Conservation (phyloP, 495 filamentous ascomycete species). For the Penicillium canescens region DNA sequence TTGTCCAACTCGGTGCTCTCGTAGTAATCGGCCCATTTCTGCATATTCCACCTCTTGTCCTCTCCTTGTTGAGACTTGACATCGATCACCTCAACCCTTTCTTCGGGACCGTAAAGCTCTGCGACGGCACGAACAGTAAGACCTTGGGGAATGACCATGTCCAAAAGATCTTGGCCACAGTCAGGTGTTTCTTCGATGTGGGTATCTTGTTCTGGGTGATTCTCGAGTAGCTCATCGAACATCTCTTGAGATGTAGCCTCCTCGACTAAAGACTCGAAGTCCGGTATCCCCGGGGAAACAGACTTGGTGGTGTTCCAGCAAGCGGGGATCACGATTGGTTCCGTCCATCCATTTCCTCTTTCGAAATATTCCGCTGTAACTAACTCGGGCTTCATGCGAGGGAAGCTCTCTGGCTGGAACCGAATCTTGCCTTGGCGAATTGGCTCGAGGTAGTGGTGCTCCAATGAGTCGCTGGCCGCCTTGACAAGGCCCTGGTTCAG, state of each 20-base stretch:
- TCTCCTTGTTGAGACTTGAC: conserved; percentile 74
- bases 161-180: conserved; percentile 65
- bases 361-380: conserved; percentile 69
- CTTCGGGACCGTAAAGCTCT: conserved; percentile 65
- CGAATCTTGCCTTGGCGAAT: conserved; percentile 67
- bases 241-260: conserved; percentile 44
- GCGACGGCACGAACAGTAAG: conserved; percentile 67
- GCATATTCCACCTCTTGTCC: conserved; percentile 69
- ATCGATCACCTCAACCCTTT: conserved; percentile 72
- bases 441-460: conserved; percentile 73
- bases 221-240: conserved; percentile 49
- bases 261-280: conserved; percentile 35
- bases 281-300: conserved; percentile 17
- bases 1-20: conserved; percentile 61
- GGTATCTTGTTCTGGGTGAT: conserved; percentile 33
- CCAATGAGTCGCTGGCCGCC: conserved; percentile 64
- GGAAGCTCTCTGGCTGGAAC: conserved; percentile 64
- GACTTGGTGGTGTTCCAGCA: conserved; percentile 59
- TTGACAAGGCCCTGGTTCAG: conserved; percentile 73
- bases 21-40: conserved; percentile 74
- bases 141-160: conserved; percentile 72
- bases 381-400: conserved; percentile 66
- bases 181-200: conserved; percentile 52
- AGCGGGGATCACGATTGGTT: conserved; percentile 72
- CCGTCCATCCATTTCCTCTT: conserved; percentile 64